These are phyloP conservation scores for Coriolopsis trogii DNA, from an alignment of 1,284 basidiomycete species.

Conservation along the genomic window DNA sequence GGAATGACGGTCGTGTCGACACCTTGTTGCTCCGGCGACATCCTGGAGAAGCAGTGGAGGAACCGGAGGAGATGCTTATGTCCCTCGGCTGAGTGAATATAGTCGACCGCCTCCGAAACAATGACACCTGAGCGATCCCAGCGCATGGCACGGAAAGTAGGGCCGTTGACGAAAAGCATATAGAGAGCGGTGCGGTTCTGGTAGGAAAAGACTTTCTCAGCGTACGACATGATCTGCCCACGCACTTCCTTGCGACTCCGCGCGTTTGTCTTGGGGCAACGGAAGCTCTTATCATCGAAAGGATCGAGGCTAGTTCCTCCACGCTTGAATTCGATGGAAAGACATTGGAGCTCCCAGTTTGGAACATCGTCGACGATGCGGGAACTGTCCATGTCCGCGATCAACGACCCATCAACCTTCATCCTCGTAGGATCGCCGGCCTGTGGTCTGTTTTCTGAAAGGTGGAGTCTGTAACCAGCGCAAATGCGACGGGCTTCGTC, in stretches of 20 bases:
- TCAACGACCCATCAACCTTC: background rate
- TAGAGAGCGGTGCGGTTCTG: background rate
- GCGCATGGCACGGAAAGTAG: background rate
- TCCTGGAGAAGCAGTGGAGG: background rate
- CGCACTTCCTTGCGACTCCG: background rate
- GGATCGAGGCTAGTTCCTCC: background rate
- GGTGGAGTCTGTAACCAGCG: background rate
- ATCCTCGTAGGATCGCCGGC: background rate
- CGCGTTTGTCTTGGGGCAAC: background rate
- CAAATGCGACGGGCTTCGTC: background rate
- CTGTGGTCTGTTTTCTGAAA: background rate
- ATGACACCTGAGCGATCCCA: background rate
- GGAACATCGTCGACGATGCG: background rate
- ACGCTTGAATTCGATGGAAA: background rate
- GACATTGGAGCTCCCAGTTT: background rate
- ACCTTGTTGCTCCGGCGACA: background rate
- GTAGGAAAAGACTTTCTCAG: background rate
- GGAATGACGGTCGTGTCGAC: background rate
- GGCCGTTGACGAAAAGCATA: background rate
- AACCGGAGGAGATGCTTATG: background rate
- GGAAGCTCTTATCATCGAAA: conserved; percentile 1
- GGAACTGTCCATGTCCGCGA: background rate
- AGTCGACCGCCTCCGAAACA: background rate
- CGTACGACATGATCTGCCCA: background rate
- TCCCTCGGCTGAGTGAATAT: background rate